phyloP scores from a whole-genome alignment of 2,329 filamentous ascomycete species.

The Simplicillium sp. region DNA sequence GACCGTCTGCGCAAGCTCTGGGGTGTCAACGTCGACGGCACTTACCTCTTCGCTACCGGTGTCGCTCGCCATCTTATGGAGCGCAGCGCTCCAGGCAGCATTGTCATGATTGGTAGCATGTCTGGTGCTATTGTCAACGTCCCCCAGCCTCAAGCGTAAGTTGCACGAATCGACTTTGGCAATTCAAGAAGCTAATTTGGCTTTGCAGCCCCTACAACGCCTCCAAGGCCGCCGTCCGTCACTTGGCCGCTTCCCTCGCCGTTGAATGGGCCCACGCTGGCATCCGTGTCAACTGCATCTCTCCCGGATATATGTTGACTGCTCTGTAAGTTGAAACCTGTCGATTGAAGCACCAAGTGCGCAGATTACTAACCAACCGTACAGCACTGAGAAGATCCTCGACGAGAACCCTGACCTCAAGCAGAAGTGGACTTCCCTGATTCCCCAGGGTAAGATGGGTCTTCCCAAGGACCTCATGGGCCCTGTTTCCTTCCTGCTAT shows the following conservation, averaged over 20 bases:
- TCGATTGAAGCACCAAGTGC: too few species aligned
- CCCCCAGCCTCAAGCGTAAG: slow-evolving; percentile 76
- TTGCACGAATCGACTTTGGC: slow-evolving; percentile 2
- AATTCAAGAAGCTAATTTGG: slow-evolving; percentile 7
- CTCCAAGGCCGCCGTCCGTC: slow-evolving; percentile 83
- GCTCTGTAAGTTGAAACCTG: slow-evolving; percentile 73
- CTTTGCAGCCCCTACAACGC: slow-evolving; percentile 68
- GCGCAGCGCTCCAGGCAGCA: slow-evolving; percentile 68
- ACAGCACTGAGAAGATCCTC: slow-evolving; percentile 83
- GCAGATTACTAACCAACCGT: not conserved
- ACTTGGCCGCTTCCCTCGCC: slow-evolving; percentile 77
- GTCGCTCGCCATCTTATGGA: slow-evolving; percentile 86
- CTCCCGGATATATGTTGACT: slow-evolving; percentile 93
- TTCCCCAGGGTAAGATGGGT: slow-evolving; percentile 91
- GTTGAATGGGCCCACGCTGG: slow-evolving; percentile 87
- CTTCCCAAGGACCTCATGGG: slow-evolving; percentile 88
- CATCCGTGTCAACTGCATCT: slow-evolving; percentile 92
- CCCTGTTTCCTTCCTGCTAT: slow-evolving; percentile 77
- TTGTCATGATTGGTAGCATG: slow-evolving; percentile 96
- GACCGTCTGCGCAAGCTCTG: slow-evolving; percentile 90
- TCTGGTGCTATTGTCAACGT: slow-evolving; percentile 89
- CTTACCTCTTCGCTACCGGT: slow-evolving; percentile 76
- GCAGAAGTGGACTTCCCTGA: slow-evolving; percentile 83
- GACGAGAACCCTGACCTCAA: slow-evolving; percentile 87
- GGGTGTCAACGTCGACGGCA: slow-evolving; percentile 88